A percentile compares a stretch with the other conserved stretches of the same genome.
Conservation (phyloP, 306 rosid species). For the Cucurbita ficifolia region DNA sequence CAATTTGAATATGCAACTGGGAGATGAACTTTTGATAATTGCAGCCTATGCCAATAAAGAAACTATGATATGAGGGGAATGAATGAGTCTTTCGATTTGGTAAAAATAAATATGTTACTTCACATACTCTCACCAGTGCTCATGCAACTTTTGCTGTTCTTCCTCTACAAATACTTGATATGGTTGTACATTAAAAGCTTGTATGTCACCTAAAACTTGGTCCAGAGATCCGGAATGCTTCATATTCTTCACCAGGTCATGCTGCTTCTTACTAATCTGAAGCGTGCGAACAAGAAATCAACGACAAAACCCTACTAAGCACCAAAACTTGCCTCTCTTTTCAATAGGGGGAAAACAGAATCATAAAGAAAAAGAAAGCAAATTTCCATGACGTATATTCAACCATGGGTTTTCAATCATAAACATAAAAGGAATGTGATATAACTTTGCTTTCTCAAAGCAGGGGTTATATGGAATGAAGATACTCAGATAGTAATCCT, state of each 20-base stretch:
- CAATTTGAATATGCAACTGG: constrained; percentile 53
- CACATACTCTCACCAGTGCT: constrained; percentile 63
- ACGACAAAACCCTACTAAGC: constrained; percentile 11
- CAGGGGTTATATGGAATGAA: background rate
- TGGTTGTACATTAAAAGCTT: constrained; percentile 59
- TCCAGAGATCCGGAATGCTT: constrained; percentile 76
- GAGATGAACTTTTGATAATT: constrained; percentile 52
- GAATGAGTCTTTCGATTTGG: background rate
- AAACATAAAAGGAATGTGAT: background rate
- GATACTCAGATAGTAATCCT: background rate
- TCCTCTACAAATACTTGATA: constrained; percentile 71
- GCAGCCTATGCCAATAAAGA: constrained; percentile 48
- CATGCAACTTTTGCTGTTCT: constrained; percentile 73
- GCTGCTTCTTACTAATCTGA: constrained; percentile 88
- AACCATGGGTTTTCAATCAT: background rate
- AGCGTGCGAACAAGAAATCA: constrained; percentile 15
- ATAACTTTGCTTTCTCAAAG: background rate
- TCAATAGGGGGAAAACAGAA: background rate
- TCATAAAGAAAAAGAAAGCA: background rate
- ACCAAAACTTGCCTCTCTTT: background rate
- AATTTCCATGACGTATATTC: background rate
- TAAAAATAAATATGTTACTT: background rate
- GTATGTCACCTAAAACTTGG: constrained; percentile 72
- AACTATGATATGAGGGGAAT: constrained; percentile 6
- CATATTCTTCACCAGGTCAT: constrained; percentile 80